Base-by-base conservation (phyloP, 139 green algal genomes). In the Pseudopediastrum boryanum region DNA sequence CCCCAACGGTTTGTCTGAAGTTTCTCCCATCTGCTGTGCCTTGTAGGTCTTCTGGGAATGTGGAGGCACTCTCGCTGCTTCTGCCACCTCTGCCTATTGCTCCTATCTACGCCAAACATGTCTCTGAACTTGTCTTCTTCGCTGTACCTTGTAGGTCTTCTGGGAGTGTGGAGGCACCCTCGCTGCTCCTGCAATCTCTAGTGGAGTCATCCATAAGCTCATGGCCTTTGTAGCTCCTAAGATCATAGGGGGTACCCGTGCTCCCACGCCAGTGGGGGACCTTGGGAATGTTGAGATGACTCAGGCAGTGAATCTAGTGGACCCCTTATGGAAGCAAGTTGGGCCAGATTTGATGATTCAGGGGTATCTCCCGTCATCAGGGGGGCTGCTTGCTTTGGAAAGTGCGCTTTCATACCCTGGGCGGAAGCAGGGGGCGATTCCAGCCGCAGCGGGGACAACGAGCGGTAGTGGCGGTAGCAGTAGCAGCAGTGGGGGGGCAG, bases 121-220 rank as follows among this genome's bases (percentile, higher is more conserved):
- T n/a, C n/a, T n/a, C n/a, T n/a, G n/a, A n/a, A n/a, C n/a, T n/a
- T n/a, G n/a, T n/a, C n/a, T n/a, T n/a, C n/a, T n/a, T n/a, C n/a
- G n/a, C n/a, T n/a, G n/a, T n/a, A n/a, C n/a, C n/a, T n/a, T n/a
- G 16, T 79, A 92, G 84, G 89, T 90, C 46, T 92, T 99, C 46
- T 99, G 96, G 96, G 96, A 99, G 90, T 99, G 96, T 75, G 96
- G 96, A 6, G 96, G 96, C 62, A 96, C 81, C 39, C 85, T 99
- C 48, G 91, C 96, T 7, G 96, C 96, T n/a, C 96, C 96, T 39
- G 94, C 93, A 62, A 95, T 99, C 65, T 84, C 87, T 4, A 83
- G 52, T 41, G 87, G 91, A 1, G 92, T 92, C 33, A 92, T 99
- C n/a, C 94, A 99, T 90, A 98, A 97, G 83, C 84, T 97, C 8